Evolutionary conservation across 768 basidiomycete species (phyloP), one percentile per base, ranked within the genome.

Genomic region (Cytidiella melzeri): DNA sequence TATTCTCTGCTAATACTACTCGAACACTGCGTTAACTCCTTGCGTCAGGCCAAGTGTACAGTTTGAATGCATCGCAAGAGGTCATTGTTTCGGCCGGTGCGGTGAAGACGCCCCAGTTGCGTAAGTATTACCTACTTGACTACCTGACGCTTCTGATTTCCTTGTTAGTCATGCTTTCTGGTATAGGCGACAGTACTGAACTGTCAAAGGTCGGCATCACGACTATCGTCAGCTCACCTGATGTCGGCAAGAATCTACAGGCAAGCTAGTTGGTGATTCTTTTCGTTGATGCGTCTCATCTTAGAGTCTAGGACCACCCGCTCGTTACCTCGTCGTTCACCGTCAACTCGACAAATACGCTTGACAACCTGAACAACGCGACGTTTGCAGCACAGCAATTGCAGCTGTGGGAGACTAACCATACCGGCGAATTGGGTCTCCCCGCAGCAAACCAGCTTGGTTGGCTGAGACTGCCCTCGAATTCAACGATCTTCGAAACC

Each of bases 201-300:
- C 61, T 73, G 24, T 48, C 60, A 10, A 51, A 41, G 4, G 53
- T 70, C 34, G 66, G 64, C 6, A 65, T 79, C 47, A 50, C 61
- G 1, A 56, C 61, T 24, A 55, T 61, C 37, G 48, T 74, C 21
- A 69, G 73, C 43, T 66, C 76, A 3, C 74, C 75, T 1, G 65
- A 67, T 41, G 76, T 79, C 21, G 77, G 75, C n/a, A 67, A 69
- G 60, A 75, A 73, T 57, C 52, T 73, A 34, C 15, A 7, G 30
- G 30, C n/a, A n/a, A n/a, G n/a, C n/a, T n/a, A n/a, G n/a, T n/a
- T n/a, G n/a, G n/a, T n/a, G n/a, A n/a, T n/a, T n/a, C n/a, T n/a
- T n/a, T n/a, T n/a, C n/a, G n/a, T n/a, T n/a, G n/a, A n/a, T n/a
- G n/a, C n/a, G n/a, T n/a, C n/a, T n/a, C n/a, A n/a, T n/a, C n/a